Conservation (phyloP, 306 rosid species). For the Trifolium pratense region DNA sequence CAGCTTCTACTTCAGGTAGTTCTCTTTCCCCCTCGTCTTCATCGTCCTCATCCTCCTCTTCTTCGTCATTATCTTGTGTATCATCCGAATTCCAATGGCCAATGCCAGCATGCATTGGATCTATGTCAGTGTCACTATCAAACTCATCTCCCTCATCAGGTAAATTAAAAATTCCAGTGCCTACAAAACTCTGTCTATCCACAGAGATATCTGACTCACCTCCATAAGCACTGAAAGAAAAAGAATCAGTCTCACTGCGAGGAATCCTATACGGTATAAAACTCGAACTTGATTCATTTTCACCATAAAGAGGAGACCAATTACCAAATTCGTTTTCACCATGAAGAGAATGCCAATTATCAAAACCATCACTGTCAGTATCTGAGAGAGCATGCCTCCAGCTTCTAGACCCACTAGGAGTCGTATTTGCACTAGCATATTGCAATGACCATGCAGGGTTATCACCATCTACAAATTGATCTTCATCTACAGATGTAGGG, state of each 20-base stretch:
- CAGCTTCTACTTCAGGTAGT: too few relatives aligned
- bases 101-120: conserved; percentile 91
- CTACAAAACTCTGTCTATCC: conserved; percentile 75
- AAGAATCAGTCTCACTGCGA: conserved; percentile 67
- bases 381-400: conserved; percentile 73
- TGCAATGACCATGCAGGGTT: conserved; percentile 52
- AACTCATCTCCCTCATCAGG: conserved; percentile 56
- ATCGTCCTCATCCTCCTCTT: conserved; percentile 61
- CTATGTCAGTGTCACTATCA: conserved; percentile 85
- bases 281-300: conserved; percentile 74
- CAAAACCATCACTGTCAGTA: conserved; percentile 81
- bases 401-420: conserved; percentile 76
- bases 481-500: conserved; percentile 54
- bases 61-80: conserved; percentile 55
- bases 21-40: conserved; percentile 27
- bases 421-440: conserved; percentile 62
- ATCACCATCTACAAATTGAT: conserved; percentile 58
- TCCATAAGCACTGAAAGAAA: conserved; percentile 74
- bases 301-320: conserved; percentile 65
- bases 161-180: conserved; percentile 55
- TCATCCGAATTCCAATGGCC: conserved; percentile 73
- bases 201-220: conserved; percentile 88
- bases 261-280: conserved; percentile 58
- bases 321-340: conserved; percentile 80
- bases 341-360: conserved; percentile 64